A percentile compares a stretch with the other conserved stretches of the same genome.
phyloP scores from a whole-genome alignment of 768 basidiomycete genomes.

The Clitopilus hobsonii region DNA sequence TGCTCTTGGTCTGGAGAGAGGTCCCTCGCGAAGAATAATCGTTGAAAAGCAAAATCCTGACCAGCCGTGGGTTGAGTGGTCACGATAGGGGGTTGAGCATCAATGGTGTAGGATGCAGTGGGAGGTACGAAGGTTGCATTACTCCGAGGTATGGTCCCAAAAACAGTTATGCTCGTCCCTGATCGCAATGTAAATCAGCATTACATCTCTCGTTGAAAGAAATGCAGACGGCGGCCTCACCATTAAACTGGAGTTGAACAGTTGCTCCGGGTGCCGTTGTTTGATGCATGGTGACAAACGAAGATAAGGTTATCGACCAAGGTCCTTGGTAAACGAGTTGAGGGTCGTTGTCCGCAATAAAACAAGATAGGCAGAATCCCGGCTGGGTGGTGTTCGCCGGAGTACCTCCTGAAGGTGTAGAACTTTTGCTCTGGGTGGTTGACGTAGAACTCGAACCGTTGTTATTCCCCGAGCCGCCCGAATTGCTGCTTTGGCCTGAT shows the following conservation, averaged over 20 bases:
- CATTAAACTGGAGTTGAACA: constrained; percentile 32
- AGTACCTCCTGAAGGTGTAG: not conserved
- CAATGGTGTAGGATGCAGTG: constrained; percentile 34
- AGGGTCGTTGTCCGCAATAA: constrained; percentile 31
- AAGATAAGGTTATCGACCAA: constrained; percentile 26
- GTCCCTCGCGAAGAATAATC: constrained; percentile 31
- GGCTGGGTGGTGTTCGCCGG: not conserved
- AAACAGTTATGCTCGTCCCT: constrained; percentile 44
- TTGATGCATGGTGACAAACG: constrained; percentile 29
- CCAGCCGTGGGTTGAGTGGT: constrained; percentile 32
- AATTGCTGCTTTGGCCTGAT: not conserved
- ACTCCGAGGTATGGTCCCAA: constrained; percentile 39
- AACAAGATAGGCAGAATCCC: constrained; percentile 4
- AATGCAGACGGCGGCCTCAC: constrained; percentile 17
- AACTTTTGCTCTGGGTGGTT: not conserved
- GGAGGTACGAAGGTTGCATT: constrained; percentile 29
- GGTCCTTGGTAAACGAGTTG: constrained; percentile 27
- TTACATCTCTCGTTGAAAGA: not conserved
- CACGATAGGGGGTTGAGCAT: constrained; percentile 23
- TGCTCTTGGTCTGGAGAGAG: constrained; percentile 26
- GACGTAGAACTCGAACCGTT: not conserved
- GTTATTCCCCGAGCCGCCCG: not conserved
- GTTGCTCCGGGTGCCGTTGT: constrained; percentile 26
- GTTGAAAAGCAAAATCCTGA: constrained; percentile 30
- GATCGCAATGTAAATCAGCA: not conserved